phyloP scores from a whole-genome alignment of 305 asterid genomes.

The Fraxinus sp. region DNA sequence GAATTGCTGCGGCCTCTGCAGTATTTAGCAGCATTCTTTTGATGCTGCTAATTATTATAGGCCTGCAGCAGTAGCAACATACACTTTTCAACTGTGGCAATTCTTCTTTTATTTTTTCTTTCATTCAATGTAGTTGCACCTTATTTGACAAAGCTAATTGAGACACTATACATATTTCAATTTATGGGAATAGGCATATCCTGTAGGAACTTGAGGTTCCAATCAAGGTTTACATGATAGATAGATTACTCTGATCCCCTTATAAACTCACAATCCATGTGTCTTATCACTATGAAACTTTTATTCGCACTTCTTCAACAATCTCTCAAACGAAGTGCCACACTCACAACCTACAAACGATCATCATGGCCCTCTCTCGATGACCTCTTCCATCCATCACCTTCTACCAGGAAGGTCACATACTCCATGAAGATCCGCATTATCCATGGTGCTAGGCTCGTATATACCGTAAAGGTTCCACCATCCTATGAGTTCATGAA shows the following conservation, averaged over 20 bases:
- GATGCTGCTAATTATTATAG: background rate
- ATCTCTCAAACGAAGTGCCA: background rate
- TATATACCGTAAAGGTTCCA: background rate
- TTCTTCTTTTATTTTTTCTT: background rate
- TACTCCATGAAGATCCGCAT: background rate
- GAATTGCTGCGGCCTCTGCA: conserved; percentile 2
- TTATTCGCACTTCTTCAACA: background rate
- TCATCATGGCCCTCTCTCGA: background rate
- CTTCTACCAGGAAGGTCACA: background rate
- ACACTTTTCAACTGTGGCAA: background rate
- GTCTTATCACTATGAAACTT: background rate
- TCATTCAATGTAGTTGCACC: background rate
- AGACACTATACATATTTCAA: background rate
- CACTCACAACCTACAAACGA: background rate
- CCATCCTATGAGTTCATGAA: background rate
- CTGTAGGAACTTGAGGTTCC: background rate
- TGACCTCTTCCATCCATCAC: background rate
- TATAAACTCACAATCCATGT: background rate
- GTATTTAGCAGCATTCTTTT: background rate
- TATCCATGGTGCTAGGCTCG: background rate
- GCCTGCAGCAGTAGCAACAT: background rate
- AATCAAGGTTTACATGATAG: background rate
- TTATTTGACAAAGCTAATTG: background rate
- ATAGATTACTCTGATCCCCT: background rate
- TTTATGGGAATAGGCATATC: background rate